These are phyloP conservation scores for Urochloa ruziziensis DNA, from an alignment of 176 grass and related monocot genomes.

Conservation along the genomic window DNA sequence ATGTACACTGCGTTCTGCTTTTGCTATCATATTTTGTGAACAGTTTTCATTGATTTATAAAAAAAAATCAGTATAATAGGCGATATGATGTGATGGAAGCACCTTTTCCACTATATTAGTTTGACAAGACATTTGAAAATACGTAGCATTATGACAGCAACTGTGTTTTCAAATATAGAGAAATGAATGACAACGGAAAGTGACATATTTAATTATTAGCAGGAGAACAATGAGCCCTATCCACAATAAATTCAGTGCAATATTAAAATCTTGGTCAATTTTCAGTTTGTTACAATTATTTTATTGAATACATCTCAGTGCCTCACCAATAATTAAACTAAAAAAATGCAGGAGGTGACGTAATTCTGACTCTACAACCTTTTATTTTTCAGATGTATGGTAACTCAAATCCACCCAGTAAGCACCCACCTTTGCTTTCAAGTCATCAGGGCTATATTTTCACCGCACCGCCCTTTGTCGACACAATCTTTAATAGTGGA, in stretches of 20 bases:
- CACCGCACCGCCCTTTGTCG: neutral
- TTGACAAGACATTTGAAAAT: conserved; percentile 30
- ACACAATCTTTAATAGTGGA: conserved; percentile 40
- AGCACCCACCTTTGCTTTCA: neutral
- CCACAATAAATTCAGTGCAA: neutral
- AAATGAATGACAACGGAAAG: neutral
- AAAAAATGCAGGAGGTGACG: neutral
- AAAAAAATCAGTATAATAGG: neutral
- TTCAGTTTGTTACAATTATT: neutral
- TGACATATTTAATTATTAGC: neutral
- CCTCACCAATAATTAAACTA: no score
- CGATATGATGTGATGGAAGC: neutral
- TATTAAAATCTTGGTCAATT: neutral
- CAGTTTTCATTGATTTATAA: neutral
- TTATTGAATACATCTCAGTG: neutral
- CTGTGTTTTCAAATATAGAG: neutral
- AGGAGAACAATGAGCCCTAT: no score
- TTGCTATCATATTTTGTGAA: neutral
- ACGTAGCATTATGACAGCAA: neutral
- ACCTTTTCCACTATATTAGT: neutral
- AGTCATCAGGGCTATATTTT: neutral
- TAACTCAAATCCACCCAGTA: neutral
- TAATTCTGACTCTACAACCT: neutral
- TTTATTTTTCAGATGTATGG: neutral
- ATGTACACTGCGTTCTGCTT: neutral